phyloP scores from a whole-genome alignment of 2,329 filamentous ascomycete species.

The Paramyrothecium roridum region DNA sequence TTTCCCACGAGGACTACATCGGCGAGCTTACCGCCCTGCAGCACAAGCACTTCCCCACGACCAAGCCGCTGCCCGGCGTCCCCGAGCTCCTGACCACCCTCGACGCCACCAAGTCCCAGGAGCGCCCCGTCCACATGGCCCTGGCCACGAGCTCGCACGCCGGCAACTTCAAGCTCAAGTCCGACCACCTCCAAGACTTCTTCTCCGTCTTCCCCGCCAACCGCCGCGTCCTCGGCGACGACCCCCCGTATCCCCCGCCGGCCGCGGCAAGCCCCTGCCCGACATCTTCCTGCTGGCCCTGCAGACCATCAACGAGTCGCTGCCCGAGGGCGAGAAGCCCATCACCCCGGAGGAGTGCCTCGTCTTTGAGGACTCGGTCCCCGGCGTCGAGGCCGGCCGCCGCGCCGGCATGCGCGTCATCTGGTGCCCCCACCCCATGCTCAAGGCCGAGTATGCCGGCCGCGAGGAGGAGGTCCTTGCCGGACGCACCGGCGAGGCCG shows the following conservation, averaged over 20 bases:
- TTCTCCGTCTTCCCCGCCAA: slow-evolving; percentile 64
- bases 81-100: slow-evolving; percentile 63
- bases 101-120: slow-evolving; percentile 35
- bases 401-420: slow-evolving; percentile 92
- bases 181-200: slow-evolving; percentile 54
- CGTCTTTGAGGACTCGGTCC: slow-evolving; percentile 94
- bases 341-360: slow-evolving; percentile 84
- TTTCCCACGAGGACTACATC: slow-evolving; percentile 66
- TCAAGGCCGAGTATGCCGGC: slow-evolving; percentile 73
- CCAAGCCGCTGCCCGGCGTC: slow-evolving; percentile 79
- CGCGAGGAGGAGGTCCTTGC: slow-evolving; percentile 80
- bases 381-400: slow-evolving; percentile 85
- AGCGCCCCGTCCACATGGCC: slow-evolving; percentile 67
- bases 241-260: slow-evolving; percentile 69
- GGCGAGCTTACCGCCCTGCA: slow-evolving; percentile 62
- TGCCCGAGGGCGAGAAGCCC: slow-evolving; percentile 58
- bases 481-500: slow-evolving; percentile 70
- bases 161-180: slow-evolving; percentile 76
- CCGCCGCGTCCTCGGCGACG: slow-evolving; percentile 83
- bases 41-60: slow-evolving; percentile 65
- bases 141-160: slow-evolving; percentile 78
- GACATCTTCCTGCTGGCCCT: slow-evolving; percentile 92
- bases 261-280: slow-evolving; percentile 88
- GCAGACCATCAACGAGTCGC: slow-evolving; percentile 74
- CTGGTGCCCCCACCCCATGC: slow-evolving; percentile 82